A percentile compares a stretch with the other conserved stretches of the same genome.
Conservation (phyloP, 1,139 yeast species). For the Candida sanyaensis region DNA sequence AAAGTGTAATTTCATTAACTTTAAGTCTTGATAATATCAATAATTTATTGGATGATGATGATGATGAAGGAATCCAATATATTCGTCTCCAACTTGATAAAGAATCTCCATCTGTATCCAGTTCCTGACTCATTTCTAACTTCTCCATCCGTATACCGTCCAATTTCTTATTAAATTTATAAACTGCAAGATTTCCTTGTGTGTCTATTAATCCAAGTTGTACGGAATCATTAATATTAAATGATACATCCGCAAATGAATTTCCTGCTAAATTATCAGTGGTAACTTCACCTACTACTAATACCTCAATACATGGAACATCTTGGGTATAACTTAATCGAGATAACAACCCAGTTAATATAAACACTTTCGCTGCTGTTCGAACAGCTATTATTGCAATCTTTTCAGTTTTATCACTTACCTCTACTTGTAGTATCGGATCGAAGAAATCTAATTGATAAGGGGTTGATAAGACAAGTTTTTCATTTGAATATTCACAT, state of each 20-base stretch:
- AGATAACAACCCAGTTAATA: conserved; percentile 16
- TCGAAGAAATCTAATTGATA: conserved; percentile 29
- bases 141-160: not conserved
- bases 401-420: conserved; percentile 16
- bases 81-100: conserved; percentile 58
- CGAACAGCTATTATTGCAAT: conserved; percentile 27
- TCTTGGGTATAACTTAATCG: not conserved
- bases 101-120: conserved; percentile 47
- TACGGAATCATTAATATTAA: conserved; percentile 39
- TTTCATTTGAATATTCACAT: conserved; percentile 11
- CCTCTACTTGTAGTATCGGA: conserved; percentile 42
- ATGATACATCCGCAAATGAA: conserved; percentile 48
- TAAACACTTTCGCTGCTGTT: conserved; percentile 26
- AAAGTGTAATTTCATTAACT: conserved; percentile 31
- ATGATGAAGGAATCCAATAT: conserved; percentile 38
- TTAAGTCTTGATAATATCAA: conserved; percentile 49
- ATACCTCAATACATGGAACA: conserved; percentile 15
- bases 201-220: conserved; percentile 50
- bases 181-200: conserved; percentile 52
- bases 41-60: conserved; percentile 20
- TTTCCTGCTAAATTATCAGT: conserved; percentile 24
- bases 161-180: conserved; percentile 22
- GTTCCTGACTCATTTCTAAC: not conserved
- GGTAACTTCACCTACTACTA: conserved; percentile 24
- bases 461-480: conserved; percentile 20